phyloP scores from a whole-genome alignment of 2,329 filamentous ascomycete genomes.

The Colletotrichum aenigma region DNA sequence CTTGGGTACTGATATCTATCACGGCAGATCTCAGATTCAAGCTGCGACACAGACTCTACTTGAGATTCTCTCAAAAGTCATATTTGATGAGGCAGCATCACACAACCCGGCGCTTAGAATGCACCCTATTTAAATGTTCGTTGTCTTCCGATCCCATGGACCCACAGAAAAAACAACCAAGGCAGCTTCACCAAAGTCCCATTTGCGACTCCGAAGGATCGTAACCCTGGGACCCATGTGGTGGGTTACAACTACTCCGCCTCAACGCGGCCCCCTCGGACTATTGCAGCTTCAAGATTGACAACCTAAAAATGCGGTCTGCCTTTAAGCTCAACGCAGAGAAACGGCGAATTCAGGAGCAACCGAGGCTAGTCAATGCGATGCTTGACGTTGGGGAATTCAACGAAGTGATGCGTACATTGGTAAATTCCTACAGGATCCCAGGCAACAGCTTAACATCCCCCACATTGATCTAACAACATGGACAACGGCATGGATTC shows the following conservation, averaged over 20 bases:
- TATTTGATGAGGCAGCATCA: not conserved
- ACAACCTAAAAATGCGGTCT: not conserved
- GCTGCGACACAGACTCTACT: not conserved
- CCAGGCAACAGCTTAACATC: not conserved
- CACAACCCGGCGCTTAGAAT: not conserved
- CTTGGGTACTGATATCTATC: not conserved
- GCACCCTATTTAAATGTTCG: not conserved
- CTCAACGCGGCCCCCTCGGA: not conserved
- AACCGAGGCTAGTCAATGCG: not conserved
- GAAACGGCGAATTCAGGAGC: not conserved
- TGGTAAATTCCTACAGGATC: not conserved
- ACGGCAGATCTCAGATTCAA: not conserved
- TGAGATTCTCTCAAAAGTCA: not conserved
- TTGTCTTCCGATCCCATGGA: not conserved
- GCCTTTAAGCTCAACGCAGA: not conserved
- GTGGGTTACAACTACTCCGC: not conserved
- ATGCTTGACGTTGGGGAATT: not conserved
- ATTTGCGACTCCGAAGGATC: not conserved
- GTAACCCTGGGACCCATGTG: not conserved
- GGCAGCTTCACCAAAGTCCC: not conserved
- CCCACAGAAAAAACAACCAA: not conserved
- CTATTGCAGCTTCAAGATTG: not conserved
- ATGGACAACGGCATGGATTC: not conserved
- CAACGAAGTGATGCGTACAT: not conserved
- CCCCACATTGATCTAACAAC: not conserved